phyloP scores from a whole-genome alignment of 768 basidiomycete genomes.

The Termitomyces sp. region DNA sequence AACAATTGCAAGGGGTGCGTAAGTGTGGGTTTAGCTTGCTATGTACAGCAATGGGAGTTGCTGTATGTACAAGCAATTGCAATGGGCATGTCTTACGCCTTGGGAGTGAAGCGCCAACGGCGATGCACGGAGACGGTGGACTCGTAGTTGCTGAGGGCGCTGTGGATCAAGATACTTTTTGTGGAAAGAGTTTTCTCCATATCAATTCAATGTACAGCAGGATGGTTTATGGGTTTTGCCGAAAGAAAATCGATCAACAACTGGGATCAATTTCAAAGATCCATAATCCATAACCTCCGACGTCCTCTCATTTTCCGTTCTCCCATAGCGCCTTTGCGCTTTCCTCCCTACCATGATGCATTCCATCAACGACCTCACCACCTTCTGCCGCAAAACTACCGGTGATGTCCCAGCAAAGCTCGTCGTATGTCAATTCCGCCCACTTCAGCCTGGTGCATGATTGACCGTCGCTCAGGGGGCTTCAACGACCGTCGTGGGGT shows the following conservation, averaged over 20 bases:
- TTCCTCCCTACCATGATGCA: constrained; percentile 39
- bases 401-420: constrained; percentile 88
- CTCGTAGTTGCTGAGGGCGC: background rate
- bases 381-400: constrained; percentile 73
- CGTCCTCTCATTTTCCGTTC: constrained; percentile 1
- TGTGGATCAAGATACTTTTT: background rate
- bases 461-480: constrained; percentile 52
- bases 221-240: constrained; percentile 12
- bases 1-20: background rate
- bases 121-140: background rate
- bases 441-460: background rate
- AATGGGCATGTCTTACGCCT: background rate
- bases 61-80: background rate
- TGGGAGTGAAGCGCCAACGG: background rate
- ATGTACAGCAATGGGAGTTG: background rate
- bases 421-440: constrained; percentile 51
- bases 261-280: background rate
- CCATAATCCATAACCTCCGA: background rate
- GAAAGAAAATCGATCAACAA: constrained; percentile 11
- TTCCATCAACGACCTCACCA: constrained; percentile 87
- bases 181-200: background rate
- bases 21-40: background rate
- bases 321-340: constrained; percentile 12
- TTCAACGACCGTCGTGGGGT: constrained; percentile 84
- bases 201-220: background rate